These are phyloP conservation scores for Sugiyamaella xylanicola DNA, from an alignment of 1,139 yeast species.

Conservation along the genomic window DNA sequence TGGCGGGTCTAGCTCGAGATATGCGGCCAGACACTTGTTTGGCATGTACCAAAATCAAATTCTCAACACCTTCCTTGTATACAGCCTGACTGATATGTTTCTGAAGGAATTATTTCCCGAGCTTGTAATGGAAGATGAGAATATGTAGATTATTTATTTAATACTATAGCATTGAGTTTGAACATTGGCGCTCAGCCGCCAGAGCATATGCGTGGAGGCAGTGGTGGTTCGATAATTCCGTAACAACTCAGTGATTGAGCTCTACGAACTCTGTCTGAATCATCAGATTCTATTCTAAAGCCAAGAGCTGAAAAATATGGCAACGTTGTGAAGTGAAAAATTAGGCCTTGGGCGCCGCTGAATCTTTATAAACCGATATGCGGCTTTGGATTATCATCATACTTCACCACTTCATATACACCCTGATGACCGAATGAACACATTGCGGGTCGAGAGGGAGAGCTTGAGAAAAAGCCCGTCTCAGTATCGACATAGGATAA, in stretches of 20 bases:
- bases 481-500: conserved; percentile 20
- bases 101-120: conserved; percentile 47
- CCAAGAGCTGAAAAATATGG: too few species aligned
- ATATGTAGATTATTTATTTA: conserved; percentile 6
- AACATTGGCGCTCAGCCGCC: too few species aligned
- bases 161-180: too few species aligned
- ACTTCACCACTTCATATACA: conserved; percentile 6
- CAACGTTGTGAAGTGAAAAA: too few species aligned
- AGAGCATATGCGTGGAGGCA: too few species aligned
- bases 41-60: conserved; percentile 73
- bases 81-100: conserved; percentile 57
- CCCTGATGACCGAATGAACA: conserved; percentile 15
- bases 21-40: conserved; percentile 63
- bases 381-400: too few species aligned
- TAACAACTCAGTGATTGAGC: too few species aligned
- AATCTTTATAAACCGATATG: too few species aligned
- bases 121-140: neutral
- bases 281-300: too few species aligned
- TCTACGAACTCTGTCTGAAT: too few species aligned
- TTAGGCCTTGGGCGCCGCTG: too few species aligned
- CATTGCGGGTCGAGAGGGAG: conserved; percentile 8
- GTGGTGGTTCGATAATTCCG: too few species aligned
- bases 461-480: neutral
- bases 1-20: conserved; percentile 64
- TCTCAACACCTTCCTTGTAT: conserved; percentile 64